phyloP scores from a whole-genome alignment of 345 rosid genomes.

The Arabis hirsuta region DNA sequence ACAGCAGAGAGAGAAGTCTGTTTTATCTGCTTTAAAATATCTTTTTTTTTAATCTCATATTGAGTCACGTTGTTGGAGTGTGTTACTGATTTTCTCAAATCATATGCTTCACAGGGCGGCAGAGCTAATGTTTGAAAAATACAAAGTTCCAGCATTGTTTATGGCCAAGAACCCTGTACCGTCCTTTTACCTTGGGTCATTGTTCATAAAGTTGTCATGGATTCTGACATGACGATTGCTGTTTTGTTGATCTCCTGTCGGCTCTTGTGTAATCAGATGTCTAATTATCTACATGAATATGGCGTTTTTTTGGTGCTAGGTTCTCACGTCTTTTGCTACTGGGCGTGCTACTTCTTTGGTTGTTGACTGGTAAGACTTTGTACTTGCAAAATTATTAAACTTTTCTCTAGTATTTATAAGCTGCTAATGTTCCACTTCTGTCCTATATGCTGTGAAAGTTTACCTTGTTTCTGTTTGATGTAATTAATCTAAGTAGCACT shows the following conservation, averaged over 20 bases:
- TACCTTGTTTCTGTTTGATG: constrained; percentile 15
- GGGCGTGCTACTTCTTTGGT: constrained; percentile 99
- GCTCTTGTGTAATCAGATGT: constrained; percentile 8
- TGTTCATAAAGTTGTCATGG: not conserved
- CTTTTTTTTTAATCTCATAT: not conserved
- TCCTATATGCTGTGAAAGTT: constrained; percentile 15
- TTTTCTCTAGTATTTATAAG: constrained; percentile 19
- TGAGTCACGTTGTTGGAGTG: not conserved
- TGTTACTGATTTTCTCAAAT: constrained; percentile 35
- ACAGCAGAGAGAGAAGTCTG: constrained; percentile 92
- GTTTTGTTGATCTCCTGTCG: not conserved
- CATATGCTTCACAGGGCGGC: constrained; percentile 68
- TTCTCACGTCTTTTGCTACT: constrained; percentile 96
- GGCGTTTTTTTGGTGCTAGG: constrained; percentile 53
- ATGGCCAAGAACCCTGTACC: constrained; percentile 97
- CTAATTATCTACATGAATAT: constrained; percentile 36
- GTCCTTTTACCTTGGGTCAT: constrained; percentile 34
- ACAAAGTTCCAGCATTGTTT: constrained; percentile 94
- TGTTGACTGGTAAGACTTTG: constrained; percentile 72
- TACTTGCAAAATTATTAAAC: not conserved
- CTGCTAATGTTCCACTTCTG: constrained; percentile 23
- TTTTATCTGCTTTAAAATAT: not conserved
- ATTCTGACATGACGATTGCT: no score
- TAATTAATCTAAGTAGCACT: constrained; percentile 5
- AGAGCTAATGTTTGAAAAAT: constrained; percentile 97